Evolutionary conservation across 2,329 filamentous ascomycete genomes (phyloP), one percentile per base, ranked within the genome.

Genomic region (Emericellopsis atlantica): DNA sequence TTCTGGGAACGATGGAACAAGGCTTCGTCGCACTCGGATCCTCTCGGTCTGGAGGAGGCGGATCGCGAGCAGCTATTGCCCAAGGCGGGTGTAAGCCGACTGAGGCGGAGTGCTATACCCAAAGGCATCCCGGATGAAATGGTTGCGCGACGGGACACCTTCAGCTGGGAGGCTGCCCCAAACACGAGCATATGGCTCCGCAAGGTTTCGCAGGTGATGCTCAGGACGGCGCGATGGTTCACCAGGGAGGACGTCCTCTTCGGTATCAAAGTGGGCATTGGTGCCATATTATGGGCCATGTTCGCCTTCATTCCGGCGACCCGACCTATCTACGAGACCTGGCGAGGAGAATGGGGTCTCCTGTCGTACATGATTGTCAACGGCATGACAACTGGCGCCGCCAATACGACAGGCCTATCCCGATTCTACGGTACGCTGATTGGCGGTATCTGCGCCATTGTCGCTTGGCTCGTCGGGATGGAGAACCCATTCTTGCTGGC

Each of bases 351-450:
- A 69, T 98, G 92, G 92, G 92, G 92, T 18, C 70, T 98, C 2
- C 61, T 98, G 42, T 95, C 88, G 0, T 96, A 95, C 66, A 96
- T 96, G 90, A 79, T 96, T 54, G 92, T 98, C 21, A 94, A 89
- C 56, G 88, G 85, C 32, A 96, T 95, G 88, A 98, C 90, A 0
- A 90, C 95, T 18, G 92, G 92, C 23, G 88, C 92, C 7, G 86
- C 88, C 21, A 98, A 96, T 58, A 95, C 90, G 2, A 95, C 90
- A 0, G 89, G 88, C 4, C 79, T 80, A 53, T 79, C 89, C 38
- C 80, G 92, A 49, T 90, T 96, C 55, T 68, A 86, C 8, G 92
- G 90, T 43, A 98, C 90, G 1, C 70, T 87, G 29, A 69, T 93
- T 32, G 92, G 92, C 15, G 88, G 87, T 6, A 56, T 72, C 2